phyloP scores from a whole-genome alignment of 2,329 filamentous ascomycete genomes.

The Biscogniauxia sp. region DNA sequence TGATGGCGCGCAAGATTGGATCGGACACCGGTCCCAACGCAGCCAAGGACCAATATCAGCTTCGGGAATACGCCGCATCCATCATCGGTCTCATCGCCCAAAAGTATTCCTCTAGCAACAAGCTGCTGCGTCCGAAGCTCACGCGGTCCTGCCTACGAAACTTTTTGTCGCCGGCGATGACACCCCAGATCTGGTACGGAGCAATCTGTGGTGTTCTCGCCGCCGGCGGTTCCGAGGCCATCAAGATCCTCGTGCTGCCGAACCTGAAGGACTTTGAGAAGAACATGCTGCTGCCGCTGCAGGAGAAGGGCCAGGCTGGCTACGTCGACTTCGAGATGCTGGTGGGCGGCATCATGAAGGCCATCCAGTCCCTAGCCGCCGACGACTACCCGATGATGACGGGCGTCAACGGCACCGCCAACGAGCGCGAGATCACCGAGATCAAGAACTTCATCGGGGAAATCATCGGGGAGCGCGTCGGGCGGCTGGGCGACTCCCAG shows the following conservation, averaged over 20 bases:
- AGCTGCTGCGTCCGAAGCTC: conserved; percentile 80
- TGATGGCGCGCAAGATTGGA: conserved; percentile 80
- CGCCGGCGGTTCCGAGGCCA: conserved; percentile 65
- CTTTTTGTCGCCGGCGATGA: conserved; percentile 82
- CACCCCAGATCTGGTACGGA: conserved; percentile 83
- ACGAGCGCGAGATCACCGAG: conserved; percentile 41
- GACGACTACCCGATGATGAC: conserved; percentile 35
- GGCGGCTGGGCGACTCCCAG: conserved; percentile 42
- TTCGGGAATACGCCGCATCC: conserved; percentile 81
- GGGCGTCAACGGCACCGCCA: conserved; percentile 39
- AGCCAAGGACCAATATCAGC: conserved; percentile 66
- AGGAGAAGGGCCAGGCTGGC: conserved; percentile 46
- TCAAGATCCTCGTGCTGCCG: conserved; percentile 54
- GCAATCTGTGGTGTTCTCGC: conserved; percentile 77
- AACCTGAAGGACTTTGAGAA: conserved; percentile 55
- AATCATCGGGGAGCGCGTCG: conserved; percentile 50
- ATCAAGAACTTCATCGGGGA: conserved; percentile 55
- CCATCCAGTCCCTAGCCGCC: conserved; percentile 44
- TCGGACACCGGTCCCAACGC: conserved; percentile 49
- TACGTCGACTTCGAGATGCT: conserved; percentile 53
- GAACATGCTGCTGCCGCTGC: conserved; percentile 52
- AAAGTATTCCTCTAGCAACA: conserved; percentile 78
- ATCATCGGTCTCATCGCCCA: conserved; percentile 75
- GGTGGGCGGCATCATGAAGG: conserved; percentile 54
- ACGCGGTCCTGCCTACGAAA: conserved; percentile 91